Evolutionary conservation across 306 rosid species (phyloP), one percentile per base, ranked within the genome.

Genomic region (Glycine latifolia): DNA sequence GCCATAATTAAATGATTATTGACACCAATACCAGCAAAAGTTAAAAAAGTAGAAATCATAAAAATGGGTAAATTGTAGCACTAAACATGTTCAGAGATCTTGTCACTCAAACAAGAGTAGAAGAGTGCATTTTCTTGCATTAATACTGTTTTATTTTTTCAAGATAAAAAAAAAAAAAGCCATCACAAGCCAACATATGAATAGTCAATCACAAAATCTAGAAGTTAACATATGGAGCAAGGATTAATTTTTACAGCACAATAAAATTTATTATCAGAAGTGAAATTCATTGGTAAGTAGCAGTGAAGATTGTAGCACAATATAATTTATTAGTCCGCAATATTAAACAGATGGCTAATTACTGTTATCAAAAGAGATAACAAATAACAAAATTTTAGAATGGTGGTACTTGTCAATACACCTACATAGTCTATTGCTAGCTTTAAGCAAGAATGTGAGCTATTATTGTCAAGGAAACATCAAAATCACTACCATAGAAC

Each of bases 401-500:
- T 49, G 5, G 15, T 8, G 47, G 55, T 15, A 26, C 31, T 26
- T 26, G 31, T 26, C 31, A 26, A 0, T 26, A 10, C 31, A 54
- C 17, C 52, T 47, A 12, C 7, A 37, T 71, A 55, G 7, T 46
- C 47, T 72, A 69, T 56, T 16, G 79, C 52, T 53, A 10, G 41
- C 75, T 82, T 59, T 8, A 62, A 3, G 17, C 50, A 37, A 37
- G 33, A 49, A 72, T 39, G 55, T 59, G 49, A 67, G 20, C 61
- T 67, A 46, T 17, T 44, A 44, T 26, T 26, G 31, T 31, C 26
- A n/a, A 50, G 10, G 13, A 79, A 77, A 85, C 65, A 71, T 69
- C 16, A 80, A 80, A 66, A 58, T 70, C 69, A 50, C 73, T 65
- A 16, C n/a, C 26, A 83, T 5, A 48, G 26, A 78, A 90, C 99